Evolutionary conservation across 1,139 yeast species (phyloP).

Genomic region (Hyphopichia burtonii): DNA sequence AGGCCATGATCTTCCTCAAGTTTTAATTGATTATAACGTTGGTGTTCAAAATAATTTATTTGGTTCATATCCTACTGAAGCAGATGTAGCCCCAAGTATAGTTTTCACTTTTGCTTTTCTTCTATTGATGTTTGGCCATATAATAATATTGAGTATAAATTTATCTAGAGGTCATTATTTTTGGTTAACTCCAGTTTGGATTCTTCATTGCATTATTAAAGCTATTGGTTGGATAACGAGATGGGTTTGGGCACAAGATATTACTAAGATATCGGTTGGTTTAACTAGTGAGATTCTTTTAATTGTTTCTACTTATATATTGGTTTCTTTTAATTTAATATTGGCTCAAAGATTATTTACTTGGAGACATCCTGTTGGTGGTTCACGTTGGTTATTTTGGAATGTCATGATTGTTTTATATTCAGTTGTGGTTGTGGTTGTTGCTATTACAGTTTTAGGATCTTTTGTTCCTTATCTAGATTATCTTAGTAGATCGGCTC

Average conservation of each 20-base stretch:
- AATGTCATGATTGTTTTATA: slow-evolving; percentile 32
- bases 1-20: slow-evolving; percentile 23
- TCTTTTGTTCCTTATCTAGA: slow-evolving; percentile 36
- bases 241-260: slow-evolving; percentile 30
- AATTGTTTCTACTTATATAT: slow-evolving; percentile 31
- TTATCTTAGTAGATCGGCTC: slow-evolving; percentile 22
- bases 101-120: slow-evolving; percentile 31
- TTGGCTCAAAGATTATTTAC: slow-evolving; percentile 45
- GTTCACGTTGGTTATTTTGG: slow-evolving; percentile 38
- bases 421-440: slow-evolving; percentile 26
- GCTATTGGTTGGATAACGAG: slow-evolving; percentile 18
- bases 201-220: slow-evolving; percentile 26
- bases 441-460: slow-evolving; percentile 33
- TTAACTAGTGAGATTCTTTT: slow-evolving; percentile 33
- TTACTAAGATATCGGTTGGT: slow-evolving; percentile 26
- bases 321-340: slow-evolving; percentile 38
- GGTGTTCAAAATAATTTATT: slow-evolving; percentile 27
- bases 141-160: slow-evolving; percentile 27
- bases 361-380: slow-evolving; percentile 51
- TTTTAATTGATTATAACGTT: slow-evolving; percentile 17
- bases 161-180: slow-evolving; percentile 37
- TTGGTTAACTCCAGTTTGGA: slow-evolving; percentile 33
- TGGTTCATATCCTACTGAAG: slow-evolving; percentile 33
- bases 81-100: slow-evolving; percentile 31
- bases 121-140: slow-evolving; percentile 24